Conservation (phyloP, 2,329 filamentous ascomycete genomes). For the Fusarium protoensiforme region DNA sequence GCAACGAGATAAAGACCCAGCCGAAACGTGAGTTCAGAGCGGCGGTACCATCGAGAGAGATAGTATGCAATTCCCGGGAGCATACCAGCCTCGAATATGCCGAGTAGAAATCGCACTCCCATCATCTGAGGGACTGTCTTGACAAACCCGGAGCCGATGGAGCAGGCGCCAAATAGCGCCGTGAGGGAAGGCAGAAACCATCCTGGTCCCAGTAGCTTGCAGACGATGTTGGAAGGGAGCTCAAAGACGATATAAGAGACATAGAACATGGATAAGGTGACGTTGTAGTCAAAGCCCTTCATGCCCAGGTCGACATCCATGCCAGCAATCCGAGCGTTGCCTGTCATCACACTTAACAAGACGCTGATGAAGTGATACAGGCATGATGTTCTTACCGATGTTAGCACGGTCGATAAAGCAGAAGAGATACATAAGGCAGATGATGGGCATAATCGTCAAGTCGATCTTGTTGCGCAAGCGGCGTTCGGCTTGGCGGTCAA, state of each 20-base stretch:
- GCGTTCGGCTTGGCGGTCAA: neutral
- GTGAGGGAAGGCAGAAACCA: constrained; percentile 70
- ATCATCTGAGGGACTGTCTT: constrained; percentile 56
- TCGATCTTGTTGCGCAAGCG: constrained; percentile 1
- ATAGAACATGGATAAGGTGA: constrained; percentile 68
- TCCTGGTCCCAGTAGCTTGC: constrained; percentile 73
- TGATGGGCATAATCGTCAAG: constrained; percentile 13
- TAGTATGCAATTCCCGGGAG: constrained; percentile 74
- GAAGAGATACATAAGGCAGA: constrained; percentile 47
- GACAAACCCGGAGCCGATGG: constrained; percentile 69
- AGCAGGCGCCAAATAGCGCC: constrained; percentile 66
- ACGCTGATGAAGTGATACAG: neutral
- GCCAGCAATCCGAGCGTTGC: constrained; percentile 64
- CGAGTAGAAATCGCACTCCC: constrained; percentile 69
- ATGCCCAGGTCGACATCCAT: constrained; percentile 65
- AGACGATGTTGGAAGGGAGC: constrained; percentile 72
- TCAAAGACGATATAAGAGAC: constrained; percentile 73
- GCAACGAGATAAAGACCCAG: constrained; percentile 72
- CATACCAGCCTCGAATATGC: constrained; percentile 72
- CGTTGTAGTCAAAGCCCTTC: constrained; percentile 69
- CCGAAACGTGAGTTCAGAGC: constrained; percentile 69
- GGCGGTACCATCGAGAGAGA: constrained; percentile 69
- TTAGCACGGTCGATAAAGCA: constrained; percentile 81
- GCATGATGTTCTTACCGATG: constrained; percentile 60
- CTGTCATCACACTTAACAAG: neutral